Evolutionary conservation across 2,329 filamentous ascomycete genomes (phyloP), one percentile per base, ranked within the genome.

Genomic region (Fusarium robinianum): DNA sequence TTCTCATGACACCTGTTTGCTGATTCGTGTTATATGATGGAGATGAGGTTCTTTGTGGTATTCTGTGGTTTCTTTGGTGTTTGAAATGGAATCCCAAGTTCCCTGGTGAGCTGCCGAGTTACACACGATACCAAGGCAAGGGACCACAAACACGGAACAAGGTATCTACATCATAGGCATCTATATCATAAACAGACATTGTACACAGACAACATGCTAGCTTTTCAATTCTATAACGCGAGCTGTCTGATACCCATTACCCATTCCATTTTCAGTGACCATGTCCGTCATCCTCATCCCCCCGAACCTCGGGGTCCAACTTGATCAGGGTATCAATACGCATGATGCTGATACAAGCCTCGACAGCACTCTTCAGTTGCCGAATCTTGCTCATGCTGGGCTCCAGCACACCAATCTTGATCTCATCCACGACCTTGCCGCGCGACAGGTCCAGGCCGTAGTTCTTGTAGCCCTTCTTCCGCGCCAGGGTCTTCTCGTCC

Each of bases 311-410:
- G 12, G 91, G 91, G 77, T 99, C 94, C 70, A 99, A 76, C 78
- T 95, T 95, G 74, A 99, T 97, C 72, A 99, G 79, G 56, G 94
- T 97, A 76, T 99, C 94, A 67, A 99, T 99, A 64, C 94, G 83
- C 94, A 99, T 97, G 69, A 99, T 97, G 66, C 90, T 88, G 71
- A 99, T 95, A 72, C 94, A 97, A 41, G 94, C 94, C 75, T 99
- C 94, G 35, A 99, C 94, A 18, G 94, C 94, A 72, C 88, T 95
- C 85, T 99, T 99, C 66, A 99, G 78, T 78, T 97, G 94, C 72
- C 92, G 87, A 59, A 99, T 82, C 80, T 99, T 99, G 81, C 92
- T 96, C 77, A 99, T 90, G 72, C 88, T 95, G 21, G 94, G 94
- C 77, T 99, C 94, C 65, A 99, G 72, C 51, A 99, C 91, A 65